Percentiles rank a stretch among this genome's conserved stretches.
Conservation (phyloP, 108 stramenopile genomes). For the Epithemia pelagica region DNA sequence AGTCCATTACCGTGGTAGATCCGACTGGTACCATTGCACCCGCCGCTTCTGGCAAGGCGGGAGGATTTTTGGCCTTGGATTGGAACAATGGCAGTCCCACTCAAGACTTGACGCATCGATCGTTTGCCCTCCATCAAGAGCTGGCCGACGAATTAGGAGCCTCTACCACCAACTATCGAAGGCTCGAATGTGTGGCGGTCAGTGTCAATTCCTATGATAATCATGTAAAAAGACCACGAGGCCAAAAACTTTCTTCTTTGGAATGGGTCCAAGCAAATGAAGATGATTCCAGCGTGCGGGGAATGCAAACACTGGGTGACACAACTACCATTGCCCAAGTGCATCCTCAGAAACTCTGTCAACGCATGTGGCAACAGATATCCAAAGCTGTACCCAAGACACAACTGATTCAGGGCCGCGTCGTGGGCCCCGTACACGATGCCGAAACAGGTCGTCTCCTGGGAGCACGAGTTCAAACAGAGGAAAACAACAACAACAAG, state of each 20-base stretch:
- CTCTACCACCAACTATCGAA: conserved; percentile 39
- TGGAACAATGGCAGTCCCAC: conserved; percentile 53
- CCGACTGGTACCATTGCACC: conserved; percentile 46
- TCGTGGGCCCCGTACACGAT: conserved; percentile 18
- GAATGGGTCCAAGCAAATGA: conserved; percentile 34
- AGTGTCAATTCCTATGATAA: conserved; percentile 10
- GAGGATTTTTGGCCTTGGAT: conserved; percentile 74
- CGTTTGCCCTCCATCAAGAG: conserved; percentile 63
- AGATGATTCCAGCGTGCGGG: conserved; percentile 15
- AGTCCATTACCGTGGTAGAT: conserved; percentile 45
- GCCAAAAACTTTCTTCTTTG: conserved; percentile 34
- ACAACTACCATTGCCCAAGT: conserved; percentile 73
- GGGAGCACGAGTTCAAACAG: conserved; percentile 12
- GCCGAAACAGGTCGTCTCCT: conserved; percentile 11
- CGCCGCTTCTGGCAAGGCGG: conserved; percentile 72
- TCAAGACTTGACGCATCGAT: conserved; percentile 34
- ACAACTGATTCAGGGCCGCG: conserved; percentile 21
- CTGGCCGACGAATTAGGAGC: conserved; percentile 49
- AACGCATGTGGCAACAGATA: conserved; percentile 29
- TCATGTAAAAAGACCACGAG: conserved; percentile 9
- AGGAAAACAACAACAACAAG: no score
- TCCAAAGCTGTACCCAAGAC: conserved; percentile 8
- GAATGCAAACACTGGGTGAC: conserved; percentile 25
- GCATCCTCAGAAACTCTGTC: conserved; percentile 49
- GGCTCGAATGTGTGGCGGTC: conserved; percentile 49